phyloP scores from a whole-genome alignment of 2,329 filamentous ascomycete species.

The Arthrobotrys megalospora region DNA sequence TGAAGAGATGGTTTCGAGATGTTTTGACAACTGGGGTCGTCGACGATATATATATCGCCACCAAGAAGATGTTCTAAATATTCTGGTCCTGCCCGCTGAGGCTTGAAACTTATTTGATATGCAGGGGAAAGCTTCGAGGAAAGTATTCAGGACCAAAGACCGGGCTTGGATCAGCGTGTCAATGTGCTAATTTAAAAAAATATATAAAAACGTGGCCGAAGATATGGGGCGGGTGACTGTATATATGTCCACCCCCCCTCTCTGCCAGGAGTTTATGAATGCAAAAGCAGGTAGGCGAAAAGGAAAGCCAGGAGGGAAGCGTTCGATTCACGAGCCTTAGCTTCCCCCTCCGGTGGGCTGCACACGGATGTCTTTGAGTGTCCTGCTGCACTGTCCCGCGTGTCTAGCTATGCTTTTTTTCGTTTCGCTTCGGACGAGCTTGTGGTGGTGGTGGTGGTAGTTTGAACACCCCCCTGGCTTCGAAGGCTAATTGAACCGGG shows the following conservation, averaged over 20 bases:
- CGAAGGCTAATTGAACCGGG: constrained; percentile 40
- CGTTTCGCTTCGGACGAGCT: constrained; percentile 37
- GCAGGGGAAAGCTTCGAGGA: constrained; percentile 38
- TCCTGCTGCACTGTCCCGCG: constrained; percentile 55
- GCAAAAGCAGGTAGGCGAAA: constrained; percentile 30
- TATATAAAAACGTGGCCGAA: constrained; percentile 50
- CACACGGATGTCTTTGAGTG: constrained; percentile 43
- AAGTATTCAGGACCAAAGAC: constrained; percentile 42
- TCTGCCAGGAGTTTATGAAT: constrained; percentile 24
- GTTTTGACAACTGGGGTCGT: constrained; percentile 40
- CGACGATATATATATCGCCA: constrained; percentile 54
- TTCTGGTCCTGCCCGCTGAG: constrained; percentile 25
- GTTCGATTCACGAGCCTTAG: constrained; percentile 56
- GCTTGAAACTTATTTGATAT: constrained; percentile 57
- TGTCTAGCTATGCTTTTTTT: constrained; percentile 29
- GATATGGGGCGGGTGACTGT: constrained; percentile 30
- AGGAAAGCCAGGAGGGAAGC: constrained; percentile 40
- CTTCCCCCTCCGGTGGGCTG: constrained; percentile 41
- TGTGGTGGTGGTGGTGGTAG: constrained; percentile 2
- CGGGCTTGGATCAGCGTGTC: constrained; percentile 58
- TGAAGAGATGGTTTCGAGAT: constrained; percentile 46
- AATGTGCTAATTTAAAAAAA: constrained; percentile 49
- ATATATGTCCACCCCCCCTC: constrained; percentile 25
- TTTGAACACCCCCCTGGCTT: constrained; percentile 39
- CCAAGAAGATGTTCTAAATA: constrained; percentile 5